Evolutionary conservation across 805 yeast species (phyloP).

Genomic region (Candida saitoana): DNA sequence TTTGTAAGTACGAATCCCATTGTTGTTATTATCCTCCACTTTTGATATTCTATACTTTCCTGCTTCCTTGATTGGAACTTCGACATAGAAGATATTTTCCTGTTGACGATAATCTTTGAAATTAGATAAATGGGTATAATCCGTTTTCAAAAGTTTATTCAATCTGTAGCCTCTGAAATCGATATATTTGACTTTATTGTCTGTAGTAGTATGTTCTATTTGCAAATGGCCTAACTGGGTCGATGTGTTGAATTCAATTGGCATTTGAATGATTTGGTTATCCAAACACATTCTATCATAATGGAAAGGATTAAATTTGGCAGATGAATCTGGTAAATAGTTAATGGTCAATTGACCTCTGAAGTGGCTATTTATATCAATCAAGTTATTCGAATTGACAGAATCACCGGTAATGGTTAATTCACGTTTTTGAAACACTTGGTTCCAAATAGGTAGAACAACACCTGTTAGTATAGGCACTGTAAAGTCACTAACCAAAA

Average conservation of each 20-base stretch:
- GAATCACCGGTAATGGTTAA: conserved; percentile 51
- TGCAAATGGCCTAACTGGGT: conserved; percentile 65
- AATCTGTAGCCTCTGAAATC: conserved; percentile 60
- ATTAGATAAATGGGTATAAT: conserved; percentile 27
- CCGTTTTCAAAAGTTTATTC: conserved; percentile 29
- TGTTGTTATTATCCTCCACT: conserved; percentile 62
- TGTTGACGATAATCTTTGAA: conserved; percentile 26
- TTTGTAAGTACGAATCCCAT: conserved; percentile 56
- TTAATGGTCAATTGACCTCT: conserved; percentile 84
- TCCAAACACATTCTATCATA: conserved; percentile 59
- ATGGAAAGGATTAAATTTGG: conserved; percentile 71
- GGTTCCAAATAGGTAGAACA: conserved; percentile 41
- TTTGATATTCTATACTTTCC: conserved; percentile 73
- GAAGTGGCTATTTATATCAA: conserved; percentile 60
- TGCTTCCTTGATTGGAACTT: conserved; percentile 60
- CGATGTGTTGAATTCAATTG: conserved; percentile 78
- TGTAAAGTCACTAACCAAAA: conserved; percentile 49
- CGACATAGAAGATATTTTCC: conserved; percentile 50
- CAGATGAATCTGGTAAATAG: conserved; percentile 87
- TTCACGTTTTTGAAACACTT: conserved; percentile 39
- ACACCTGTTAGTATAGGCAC: conserved; percentile 41
- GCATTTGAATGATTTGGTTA: conserved; percentile 40
- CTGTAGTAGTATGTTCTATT: conserved; percentile 56
- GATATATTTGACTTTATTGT: conserved; percentile 42
- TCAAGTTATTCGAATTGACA: conserved; percentile 30